phyloP scores from a whole-genome alignment of 306 rosid genomes.

The Comarum palustre region DNA sequence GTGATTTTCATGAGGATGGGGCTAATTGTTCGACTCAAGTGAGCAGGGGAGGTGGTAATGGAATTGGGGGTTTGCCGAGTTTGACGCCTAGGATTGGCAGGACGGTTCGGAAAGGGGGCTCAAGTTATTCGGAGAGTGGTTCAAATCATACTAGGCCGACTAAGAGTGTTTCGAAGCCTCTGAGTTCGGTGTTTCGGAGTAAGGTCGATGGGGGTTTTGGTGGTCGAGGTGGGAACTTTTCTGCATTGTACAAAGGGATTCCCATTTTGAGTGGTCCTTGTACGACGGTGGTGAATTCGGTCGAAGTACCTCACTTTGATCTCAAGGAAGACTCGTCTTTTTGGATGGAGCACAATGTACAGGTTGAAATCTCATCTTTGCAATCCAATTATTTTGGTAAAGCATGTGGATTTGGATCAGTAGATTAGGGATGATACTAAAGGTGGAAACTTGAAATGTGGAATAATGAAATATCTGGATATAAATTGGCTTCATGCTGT shows the following conservation, averaged over 20 bases:
- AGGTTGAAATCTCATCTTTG: constrained; percentile 41
- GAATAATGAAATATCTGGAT: constrained; percentile 2
- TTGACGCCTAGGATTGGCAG: constrained; percentile 60
- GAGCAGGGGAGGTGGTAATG: constrained; percentile 34
- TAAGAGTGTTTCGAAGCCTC: constrained; percentile 77
- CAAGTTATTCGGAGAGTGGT: constrained; percentile 60
- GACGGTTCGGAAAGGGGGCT: constrained; percentile 40
- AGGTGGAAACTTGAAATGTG: constrained; percentile 12
- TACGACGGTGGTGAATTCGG: constrained; percentile 56
- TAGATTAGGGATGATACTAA: constrained; percentile 9
- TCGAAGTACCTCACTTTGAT: constrained; percentile 95
- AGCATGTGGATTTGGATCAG: not conserved
- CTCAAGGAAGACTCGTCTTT: constrained; percentile 90
- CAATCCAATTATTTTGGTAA: not conserved
- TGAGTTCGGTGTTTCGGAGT: constrained; percentile 50
- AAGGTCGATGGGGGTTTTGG: constrained; percentile 60
- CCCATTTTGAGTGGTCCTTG: constrained; percentile 45
- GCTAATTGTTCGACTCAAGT: constrained; percentile 22
- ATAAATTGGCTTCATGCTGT: not conserved
- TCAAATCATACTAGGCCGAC: constrained; percentile 82
- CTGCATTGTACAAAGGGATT: constrained; percentile 69
- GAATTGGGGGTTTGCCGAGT: constrained; percentile 41
- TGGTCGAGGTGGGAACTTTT: constrained; percentile 55
- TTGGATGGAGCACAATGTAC: constrained; percentile 96
- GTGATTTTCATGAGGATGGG: constrained; percentile 43